Evolutionary conservation across 73 alveolate species (phyloP).

Genomic region (Paramecium primaurelia): DNA sequence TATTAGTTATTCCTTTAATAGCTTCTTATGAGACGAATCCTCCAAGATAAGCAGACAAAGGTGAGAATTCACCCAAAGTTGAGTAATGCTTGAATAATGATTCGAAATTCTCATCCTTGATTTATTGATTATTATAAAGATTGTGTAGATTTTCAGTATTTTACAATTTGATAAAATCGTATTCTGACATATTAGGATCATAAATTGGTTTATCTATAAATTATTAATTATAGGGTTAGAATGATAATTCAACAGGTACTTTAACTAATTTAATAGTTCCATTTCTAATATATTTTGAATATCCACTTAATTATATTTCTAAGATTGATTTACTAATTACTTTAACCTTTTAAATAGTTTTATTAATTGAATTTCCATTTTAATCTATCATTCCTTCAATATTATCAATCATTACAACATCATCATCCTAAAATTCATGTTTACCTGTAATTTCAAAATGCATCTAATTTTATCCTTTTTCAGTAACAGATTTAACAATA

Average conservation of each 20-base stretch:
- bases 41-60: slow-evolving; percentile 84
- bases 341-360: slow-evolving; percentile 66
- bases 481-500: slow-evolving; percentile 74
- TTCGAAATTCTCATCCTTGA: slow-evolving; percentile 47
- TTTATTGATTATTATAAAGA: slow-evolving; percentile 50
- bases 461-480: slow-evolving; percentile 66
- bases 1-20: slow-evolving; percentile 90
- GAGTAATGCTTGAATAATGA: slow-evolving; percentile 59
- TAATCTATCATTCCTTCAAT: slow-evolving; percentile 81
- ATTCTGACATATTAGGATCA: slow-evolving; percentile 66
- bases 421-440: slow-evolving; percentile 92
- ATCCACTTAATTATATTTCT: slow-evolving; percentile 65
- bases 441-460: slow-evolving; percentile 83
- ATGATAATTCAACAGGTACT: slow-evolving; percentile 68
- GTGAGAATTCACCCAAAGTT: slow-evolving; percentile 56
- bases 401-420: slow-evolving; percentile 79
- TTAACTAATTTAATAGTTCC: slow-evolving; percentile 76
- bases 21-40: slow-evolving; percentile 94
- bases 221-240: slow-evolving; percentile 64
- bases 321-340: slow-evolving; percentile 64
- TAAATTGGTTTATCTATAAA: slow-evolving; percentile 58
- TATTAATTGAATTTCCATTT: slow-evolving; percentile 67
- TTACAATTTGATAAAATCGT: slow-evolving; percentile 73
- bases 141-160: slow-evolving; percentile 64
- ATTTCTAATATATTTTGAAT: slow-evolving; percentile 66